Base-by-base conservation (phyloP, 2,329 filamentous ascomycete genomes). In the Huntiella decipiens region DNA sequence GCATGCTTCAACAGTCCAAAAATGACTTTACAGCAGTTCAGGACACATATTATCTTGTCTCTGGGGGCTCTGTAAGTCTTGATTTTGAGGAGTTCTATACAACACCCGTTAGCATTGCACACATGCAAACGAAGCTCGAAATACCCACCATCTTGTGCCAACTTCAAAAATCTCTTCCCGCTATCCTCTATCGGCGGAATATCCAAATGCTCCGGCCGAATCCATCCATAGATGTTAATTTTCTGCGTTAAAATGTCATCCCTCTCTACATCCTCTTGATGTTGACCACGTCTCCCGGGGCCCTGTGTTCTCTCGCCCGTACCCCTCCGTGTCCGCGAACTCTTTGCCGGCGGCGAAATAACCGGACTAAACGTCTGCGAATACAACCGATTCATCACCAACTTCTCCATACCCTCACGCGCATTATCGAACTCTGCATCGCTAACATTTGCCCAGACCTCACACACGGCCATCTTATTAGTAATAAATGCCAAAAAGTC, bases 1-100 rank as follows among this genome's bases (percentile, higher is more conserved):
- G 84, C 78, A 58, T 95, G 92, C 53, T 88, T 87, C 44, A 98
- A 66, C 42, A 94, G 75, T 13, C 88, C 91, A 61, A 98, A 96
- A 52, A 98, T 96, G 52, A 98, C 92, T 63, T 98, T 98, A 73
- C 91, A 98, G 64, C 87, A 95, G 63, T 98, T 98, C 47, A 98
- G 66, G 39, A 96, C 85, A 60, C 91, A 98, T 43, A 98, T 96
- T 46, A 98, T 91, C 63, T 98, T 98, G 66, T 98, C 91, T 54
- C 91, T 70, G 3, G 91, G 91, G n/a, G 91, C 91, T 53, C 92
- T 77, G 58, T 98, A 98, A 6, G 83, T 91, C 57, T 88, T 93
- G 57, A 98, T 95, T 61, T 98, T 98, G 34, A 93, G 65, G 11
- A 98, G 68, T 61, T 98, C 91, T 85, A 57, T 19, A 19, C 13